These are phyloP conservation scores for Helianthus annuus DNA, from an alignment of 129 eudicot species.

Conservation along the genomic window DNA sequence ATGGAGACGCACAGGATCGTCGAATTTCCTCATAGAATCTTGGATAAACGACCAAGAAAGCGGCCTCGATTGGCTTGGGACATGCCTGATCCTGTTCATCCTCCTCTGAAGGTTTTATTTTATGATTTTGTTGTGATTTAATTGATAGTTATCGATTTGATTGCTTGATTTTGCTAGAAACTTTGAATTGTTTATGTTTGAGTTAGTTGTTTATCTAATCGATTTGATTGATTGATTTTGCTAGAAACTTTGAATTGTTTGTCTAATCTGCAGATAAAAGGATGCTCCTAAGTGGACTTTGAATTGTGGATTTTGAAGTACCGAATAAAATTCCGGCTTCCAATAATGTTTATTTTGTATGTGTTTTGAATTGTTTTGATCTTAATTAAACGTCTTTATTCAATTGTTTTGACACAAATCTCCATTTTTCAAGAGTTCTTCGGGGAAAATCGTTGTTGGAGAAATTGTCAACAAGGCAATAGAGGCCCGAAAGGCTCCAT, in stretches of 20 bases:
- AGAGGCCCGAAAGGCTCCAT: constrained; percentile 88
- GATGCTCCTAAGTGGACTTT: too few relatives aligned
- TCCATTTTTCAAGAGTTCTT: constrained; percentile 79
- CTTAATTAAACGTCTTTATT: too few relatives aligned
- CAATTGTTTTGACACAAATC: constrained; percentile 53
- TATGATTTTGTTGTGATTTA: not conserved
- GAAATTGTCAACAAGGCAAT: constrained; percentile 83
- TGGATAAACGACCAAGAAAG: constrained; percentile 73
- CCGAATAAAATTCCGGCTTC: too few relatives aligned
- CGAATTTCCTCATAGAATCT: constrained; percentile 54
- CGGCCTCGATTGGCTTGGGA: constrained; percentile 81
- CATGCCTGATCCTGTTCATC: constrained; percentile 52
- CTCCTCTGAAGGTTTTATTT: constrained; percentile 48
- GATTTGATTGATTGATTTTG: too few relatives aligned
- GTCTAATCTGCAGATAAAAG: too few relatives aligned
- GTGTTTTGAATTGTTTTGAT: too few relatives aligned
- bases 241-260: too few relatives aligned
- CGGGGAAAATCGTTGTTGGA: constrained; percentile 79
- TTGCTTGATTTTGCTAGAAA: not conserved
- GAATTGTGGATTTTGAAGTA: too few relatives aligned
- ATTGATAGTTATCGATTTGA: not conserved
- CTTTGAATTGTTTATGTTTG: too few relatives aligned
- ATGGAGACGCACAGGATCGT: constrained; percentile 74
- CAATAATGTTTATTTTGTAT: too few relatives aligned
- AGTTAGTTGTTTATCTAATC: too few relatives aligned